phyloP scores from a whole-genome alignment of 768 basidiomycete species.

The Glaciozyma martinii region DNA sequence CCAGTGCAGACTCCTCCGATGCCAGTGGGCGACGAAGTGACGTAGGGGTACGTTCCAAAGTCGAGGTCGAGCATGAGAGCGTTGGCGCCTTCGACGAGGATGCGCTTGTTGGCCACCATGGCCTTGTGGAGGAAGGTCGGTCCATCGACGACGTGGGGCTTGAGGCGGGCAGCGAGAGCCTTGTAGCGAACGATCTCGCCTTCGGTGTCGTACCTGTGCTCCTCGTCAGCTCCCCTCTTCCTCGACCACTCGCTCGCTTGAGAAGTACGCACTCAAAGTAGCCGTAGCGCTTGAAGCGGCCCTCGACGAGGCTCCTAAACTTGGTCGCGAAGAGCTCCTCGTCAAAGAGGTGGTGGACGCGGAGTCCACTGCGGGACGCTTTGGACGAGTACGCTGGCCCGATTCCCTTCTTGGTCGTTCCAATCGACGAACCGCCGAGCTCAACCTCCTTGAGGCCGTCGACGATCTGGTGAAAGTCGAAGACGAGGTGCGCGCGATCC shows the following conservation, averaged over 20 bases:
- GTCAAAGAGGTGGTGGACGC: constrained; percentile 81
- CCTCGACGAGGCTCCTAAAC: constrained; percentile 92
- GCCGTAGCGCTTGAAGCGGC: constrained; percentile 94
- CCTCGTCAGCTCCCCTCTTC: not conserved
- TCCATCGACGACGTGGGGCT: constrained; percentile 83
- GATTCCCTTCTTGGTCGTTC: constrained; percentile 95
- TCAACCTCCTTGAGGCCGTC: constrained; percentile 98
- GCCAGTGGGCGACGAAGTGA: constrained; percentile 85
- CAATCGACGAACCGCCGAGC: constrained; percentile 71
- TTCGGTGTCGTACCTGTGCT: constrained; percentile 72
- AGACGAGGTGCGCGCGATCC: constrained; percentile 91
- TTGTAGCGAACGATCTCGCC: constrained; percentile 89
- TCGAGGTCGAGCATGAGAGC: constrained; percentile 98
- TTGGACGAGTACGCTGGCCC: constrained; percentile 98
- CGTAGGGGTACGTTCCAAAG: constrained; percentile 95
- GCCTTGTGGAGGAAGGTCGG: constrained; percentile 75
- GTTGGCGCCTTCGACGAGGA: constrained; percentile 95
- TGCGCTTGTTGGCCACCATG: constrained; percentile 59
- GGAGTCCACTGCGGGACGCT: constrained; percentile 87
- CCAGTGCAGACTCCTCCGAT: constrained; percentile 97
- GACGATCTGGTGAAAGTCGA: constrained; percentile 99
- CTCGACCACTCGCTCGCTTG: not conserved
- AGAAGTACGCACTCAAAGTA: constrained; percentile 56
- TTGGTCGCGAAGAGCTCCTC: constrained; percentile 68
- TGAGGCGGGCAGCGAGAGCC: constrained; percentile 70